Evolutionary conservation across 495 filamentous ascomycete species (phyloP), one percentile per base, ranked within the genome.

Genomic region (Hyphodiscus hymeniophilus): DNA sequence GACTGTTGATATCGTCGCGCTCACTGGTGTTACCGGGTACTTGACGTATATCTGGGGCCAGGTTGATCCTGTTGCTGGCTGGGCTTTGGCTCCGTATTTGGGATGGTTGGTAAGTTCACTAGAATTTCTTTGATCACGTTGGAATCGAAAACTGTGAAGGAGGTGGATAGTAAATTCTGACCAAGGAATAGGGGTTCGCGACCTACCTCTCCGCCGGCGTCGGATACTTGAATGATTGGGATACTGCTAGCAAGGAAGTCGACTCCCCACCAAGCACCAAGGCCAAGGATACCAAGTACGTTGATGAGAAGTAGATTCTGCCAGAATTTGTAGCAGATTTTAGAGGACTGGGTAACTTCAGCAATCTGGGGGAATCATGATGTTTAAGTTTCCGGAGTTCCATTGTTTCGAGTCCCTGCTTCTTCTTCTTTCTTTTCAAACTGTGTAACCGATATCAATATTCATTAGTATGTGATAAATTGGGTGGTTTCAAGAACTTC

Each of bases 191-290:
- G 26, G 67, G 81, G 16, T 94, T 89, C 61, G 89, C 88, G 26
- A 85, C 84, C 0, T 94, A 94, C 56, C 63, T 94, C 45, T 82
- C 74, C 54, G 73, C 71, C 26, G 85, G 85, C 0, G 74, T 76
- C 11, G 85, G 88, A 13, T 74, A 84, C 50, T 63, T 94, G 65
- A 94, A 94, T 57, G 58, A 70, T 38, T 94, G 88, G 88, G 72
- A 82, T 56, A 75, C 85, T 45, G 61, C 47, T 18, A 60, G 60
- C 18, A 68, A 68, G 59, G 67, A 70, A 45, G 63, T 60, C 41
- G 38, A 54, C 39, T 40, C 11, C 26, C 23, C 21, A 11, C 41
- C 54, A 51, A 30, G 50, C 20, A 60, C 57, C 5, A 40, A 46
- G 13, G 28, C 23, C 0, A 63, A 66, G 50, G 44, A 47, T 18